Conservation (phyloP, 2,329 filamentous ascomycete species). For the Cladosporium sp. region DNA sequence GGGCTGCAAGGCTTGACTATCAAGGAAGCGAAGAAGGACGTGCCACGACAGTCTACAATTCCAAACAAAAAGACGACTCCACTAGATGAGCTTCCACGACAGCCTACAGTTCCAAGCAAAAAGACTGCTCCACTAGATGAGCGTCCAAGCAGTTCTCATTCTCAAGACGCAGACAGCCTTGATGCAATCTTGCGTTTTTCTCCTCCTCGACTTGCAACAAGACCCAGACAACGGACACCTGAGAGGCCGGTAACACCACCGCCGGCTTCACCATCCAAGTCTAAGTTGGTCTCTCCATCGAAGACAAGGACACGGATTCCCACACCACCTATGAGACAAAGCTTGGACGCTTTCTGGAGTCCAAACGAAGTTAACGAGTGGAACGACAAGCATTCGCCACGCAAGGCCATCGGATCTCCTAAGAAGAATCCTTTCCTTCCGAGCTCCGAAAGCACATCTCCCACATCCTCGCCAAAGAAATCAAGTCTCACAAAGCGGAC, state of each 20-base stretch:
- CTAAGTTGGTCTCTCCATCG: constrained; percentile 50
- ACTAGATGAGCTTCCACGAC: background rate
- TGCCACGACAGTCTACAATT: background rate
- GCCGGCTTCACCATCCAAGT: constrained; percentile 45
- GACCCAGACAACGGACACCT: constrained; percentile 10
- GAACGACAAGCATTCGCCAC: constrained; percentile 64
- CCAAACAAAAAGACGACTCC: background rate
- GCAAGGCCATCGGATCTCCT: constrained; percentile 47
- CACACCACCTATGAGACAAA: constrained; percentile 56
- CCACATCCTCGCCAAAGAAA: constrained; percentile 44
- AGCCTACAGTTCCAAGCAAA: background rate
- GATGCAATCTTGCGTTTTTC: constrained; percentile 15
- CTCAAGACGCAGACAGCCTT: constrained; percentile 12
- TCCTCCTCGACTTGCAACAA: constrained; percentile 9
- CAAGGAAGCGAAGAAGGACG: constrained; percentile 4
- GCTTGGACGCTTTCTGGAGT: constrained; percentile 62
- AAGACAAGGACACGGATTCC: constrained; percentile 53
- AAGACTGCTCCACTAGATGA: background rate
- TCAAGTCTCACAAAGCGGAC: constrained; percentile 38
- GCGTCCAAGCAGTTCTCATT: constrained; percentile 12
- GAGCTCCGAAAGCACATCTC: constrained; percentile 29
- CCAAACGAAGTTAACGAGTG: constrained; percentile 62
- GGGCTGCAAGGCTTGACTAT: constrained; percentile 17
- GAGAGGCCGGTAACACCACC: constrained; percentile 42
- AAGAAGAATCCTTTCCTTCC: constrained; percentile 36